A percentile compares a stretch with the other conserved stretches of the same genome.
Evolutionary conservation across 1,284 basidiomycete species (phyloP).

Genomic region (Puccinia hordei): DNA sequence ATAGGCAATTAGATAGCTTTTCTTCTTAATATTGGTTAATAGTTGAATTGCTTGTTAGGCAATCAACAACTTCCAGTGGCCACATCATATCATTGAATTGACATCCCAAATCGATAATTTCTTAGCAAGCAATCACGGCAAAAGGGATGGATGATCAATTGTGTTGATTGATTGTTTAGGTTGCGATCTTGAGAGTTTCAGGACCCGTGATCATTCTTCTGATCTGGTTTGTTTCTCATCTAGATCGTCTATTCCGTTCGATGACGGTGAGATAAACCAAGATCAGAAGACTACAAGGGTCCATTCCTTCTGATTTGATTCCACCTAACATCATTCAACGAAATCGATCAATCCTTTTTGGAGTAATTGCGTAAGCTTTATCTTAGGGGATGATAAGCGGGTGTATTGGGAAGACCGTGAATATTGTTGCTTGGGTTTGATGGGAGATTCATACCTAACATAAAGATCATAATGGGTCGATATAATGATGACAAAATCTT

Average conservation of each 20-base stretch:
- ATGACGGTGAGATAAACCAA: not conserved
- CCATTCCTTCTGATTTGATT: not conserved
- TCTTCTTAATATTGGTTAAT: conserved; percentile 29
- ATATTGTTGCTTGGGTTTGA: not conserved
- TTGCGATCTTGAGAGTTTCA: not conserved
- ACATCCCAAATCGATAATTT: not conserved
- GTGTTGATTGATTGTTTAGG: not conserved
- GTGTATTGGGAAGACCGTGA: conserved; percentile 49
- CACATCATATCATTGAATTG: conserved; percentile 30
- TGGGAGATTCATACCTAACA: not conserved
- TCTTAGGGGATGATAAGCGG: conserved; percentile 29
- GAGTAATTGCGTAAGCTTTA: not conserved
- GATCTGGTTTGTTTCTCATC: not conserved
- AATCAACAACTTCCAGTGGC: conserved; percentile 43
- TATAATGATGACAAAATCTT: no score
- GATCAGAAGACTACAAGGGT: not conserved
- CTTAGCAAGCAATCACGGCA: not conserved
- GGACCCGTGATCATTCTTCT: not conserved
- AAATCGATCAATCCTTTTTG: not conserved
- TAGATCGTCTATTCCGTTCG: not conserved
- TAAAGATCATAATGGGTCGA: not conserved
- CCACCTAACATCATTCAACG: not conserved
- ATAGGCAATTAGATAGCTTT: not conserved
- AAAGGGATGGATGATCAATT: not conserved
- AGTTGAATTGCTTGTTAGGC: not conserved